Conservation (phyloP, 2,329 filamentous ascomycete species). For the Pseudogymnoascus pannorum region DNA sequence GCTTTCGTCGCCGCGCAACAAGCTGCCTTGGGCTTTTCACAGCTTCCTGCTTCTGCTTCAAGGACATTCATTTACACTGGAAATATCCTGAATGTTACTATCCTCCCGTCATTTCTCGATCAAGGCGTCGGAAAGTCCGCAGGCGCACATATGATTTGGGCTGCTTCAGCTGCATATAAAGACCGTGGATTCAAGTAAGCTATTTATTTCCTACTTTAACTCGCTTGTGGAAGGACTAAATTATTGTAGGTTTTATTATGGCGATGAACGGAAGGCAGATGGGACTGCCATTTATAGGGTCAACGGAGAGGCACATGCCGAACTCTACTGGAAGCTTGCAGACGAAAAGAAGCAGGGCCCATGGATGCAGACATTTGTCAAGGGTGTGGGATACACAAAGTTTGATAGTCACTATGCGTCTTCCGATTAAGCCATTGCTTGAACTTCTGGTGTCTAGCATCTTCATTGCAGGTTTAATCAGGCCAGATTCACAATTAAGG, state of each 20-base stretch:
- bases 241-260: conserved; percentile 40
- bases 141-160: conserved; percentile 27
- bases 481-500: no score
- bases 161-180: conserved; percentile 30
- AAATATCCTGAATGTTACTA: conserved; percentile 32
- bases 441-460: no score
- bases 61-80: conserved; percentile 41
- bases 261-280: conserved; percentile 39
- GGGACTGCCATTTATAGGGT: conserved; percentile 30
- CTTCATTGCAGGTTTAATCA: no score
- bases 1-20: conserved; percentile 35
- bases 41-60: conserved; percentile 21
- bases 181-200: conserved; percentile 30
- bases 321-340: conserved; percentile 35
- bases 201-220: background rate
- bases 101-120: conserved; percentile 27
- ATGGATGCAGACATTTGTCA: conserved; percentile 41
- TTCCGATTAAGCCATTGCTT: background rate
- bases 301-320: conserved; percentile 35
- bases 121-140: conserved; percentile 36
- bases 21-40: conserved; percentile 28
- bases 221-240: background rate
- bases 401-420: conserved; percentile 11
- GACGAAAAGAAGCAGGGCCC: conserved; percentile 33
- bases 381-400: conserved; percentile 23